Evolutionary conservation across 768 basidiomycete species (phyloP).

Genomic region (Pisolithus microcarpus): DNA sequence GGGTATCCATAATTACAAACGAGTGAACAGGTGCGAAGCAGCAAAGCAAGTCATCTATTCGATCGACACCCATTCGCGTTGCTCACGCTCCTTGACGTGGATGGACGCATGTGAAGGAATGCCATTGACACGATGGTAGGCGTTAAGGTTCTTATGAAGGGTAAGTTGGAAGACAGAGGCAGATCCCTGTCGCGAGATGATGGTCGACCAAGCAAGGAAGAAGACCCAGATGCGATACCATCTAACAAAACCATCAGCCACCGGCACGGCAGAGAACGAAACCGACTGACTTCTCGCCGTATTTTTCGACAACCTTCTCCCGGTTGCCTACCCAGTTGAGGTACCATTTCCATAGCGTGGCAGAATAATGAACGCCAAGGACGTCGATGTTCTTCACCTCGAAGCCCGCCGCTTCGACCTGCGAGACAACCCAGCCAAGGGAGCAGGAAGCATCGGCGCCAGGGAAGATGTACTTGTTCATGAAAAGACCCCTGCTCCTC

Average conservation of each 20-base stretch:
- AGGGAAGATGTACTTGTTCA: constrained; percentile 99
- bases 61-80: constrained; percentile 19
- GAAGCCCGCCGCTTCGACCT: constrained; percentile 88
- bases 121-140: constrained; percentile 85
- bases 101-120: constrained; percentile 77
- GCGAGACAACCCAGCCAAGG: constrained; percentile 86
- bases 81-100: constrained; percentile 43
- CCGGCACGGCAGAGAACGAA: too few relatives aligned
- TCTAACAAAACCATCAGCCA: constrained; percentile 11
- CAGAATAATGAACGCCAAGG: constrained; percentile 94
- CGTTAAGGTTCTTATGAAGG: constrained; percentile 96
- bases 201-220: constrained; percentile 92
- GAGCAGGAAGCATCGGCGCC: constrained; percentile 96
- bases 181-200: constrained; percentile 80
- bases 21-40: background rate
- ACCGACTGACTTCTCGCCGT: constrained; percentile 60
- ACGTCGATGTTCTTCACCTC: constrained; percentile 97
- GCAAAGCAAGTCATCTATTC: constrained; percentile 10
- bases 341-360: constrained; percentile 89
- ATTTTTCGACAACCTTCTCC: constrained; percentile 80
- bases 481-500: constrained; percentile 76
- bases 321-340: constrained; percentile 95
- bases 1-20: background rate
- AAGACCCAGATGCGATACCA: constrained; percentile 96
- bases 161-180: constrained; percentile 96